Conservation (phyloP, 2,329 filamentous ascomycete species). For the Akanthomyces muscarius region DNA sequence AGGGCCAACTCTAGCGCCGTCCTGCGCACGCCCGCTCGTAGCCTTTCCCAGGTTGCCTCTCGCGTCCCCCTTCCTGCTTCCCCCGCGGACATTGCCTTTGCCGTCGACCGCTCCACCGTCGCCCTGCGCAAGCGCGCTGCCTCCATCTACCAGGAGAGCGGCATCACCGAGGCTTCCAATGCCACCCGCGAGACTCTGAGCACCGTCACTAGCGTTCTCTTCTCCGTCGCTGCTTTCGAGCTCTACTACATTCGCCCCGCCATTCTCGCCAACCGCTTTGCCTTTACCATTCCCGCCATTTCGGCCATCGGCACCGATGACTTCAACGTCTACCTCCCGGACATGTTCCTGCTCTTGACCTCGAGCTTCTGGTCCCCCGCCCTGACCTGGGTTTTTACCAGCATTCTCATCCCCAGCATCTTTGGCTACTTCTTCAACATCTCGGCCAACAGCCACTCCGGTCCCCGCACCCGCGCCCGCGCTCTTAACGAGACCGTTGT, state of each 20-base stretch:
- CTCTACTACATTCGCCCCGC: conserved; percentile 64
- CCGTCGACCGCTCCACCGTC: conserved; percentile 67
- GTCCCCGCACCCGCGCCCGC: conserved; percentile 41
- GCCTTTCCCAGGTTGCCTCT: conserved; percentile 48
- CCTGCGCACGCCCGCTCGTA: conserved; percentile 47
- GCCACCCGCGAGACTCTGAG: conserved; percentile 66
- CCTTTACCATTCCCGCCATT: conserved; percentile 67
- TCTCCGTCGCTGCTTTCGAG: conserved; percentile 66
- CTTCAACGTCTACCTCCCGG: conserved; percentile 65
- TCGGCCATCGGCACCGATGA: conserved; percentile 51
- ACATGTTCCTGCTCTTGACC: conserved; percentile 75
- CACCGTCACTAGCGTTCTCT: conserved; percentile 68
- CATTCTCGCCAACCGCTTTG: conserved; percentile 67
- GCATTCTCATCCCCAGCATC: conserved; percentile 63
- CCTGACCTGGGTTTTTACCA: conserved; percentile 71
- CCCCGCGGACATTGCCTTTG: conserved; percentile 71
- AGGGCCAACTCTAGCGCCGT: conserved; percentile 41
- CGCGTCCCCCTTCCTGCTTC: conserved; percentile 75
- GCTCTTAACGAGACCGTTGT: conserved; percentile 44
- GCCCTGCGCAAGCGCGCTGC: conserved; percentile 63
- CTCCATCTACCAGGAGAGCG: conserved; percentile 60
- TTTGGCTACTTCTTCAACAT: conserved; percentile 90
- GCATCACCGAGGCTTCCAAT: conserved; percentile 62
- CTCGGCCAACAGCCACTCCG: conserved; percentile 48
- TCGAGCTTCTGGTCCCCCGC: conserved; percentile 80